Evolutionary conservation across 345 rosid genomes (phyloP), one percentile per base, ranked within the genome.

Genomic region (Lepidium sativum): DNA sequence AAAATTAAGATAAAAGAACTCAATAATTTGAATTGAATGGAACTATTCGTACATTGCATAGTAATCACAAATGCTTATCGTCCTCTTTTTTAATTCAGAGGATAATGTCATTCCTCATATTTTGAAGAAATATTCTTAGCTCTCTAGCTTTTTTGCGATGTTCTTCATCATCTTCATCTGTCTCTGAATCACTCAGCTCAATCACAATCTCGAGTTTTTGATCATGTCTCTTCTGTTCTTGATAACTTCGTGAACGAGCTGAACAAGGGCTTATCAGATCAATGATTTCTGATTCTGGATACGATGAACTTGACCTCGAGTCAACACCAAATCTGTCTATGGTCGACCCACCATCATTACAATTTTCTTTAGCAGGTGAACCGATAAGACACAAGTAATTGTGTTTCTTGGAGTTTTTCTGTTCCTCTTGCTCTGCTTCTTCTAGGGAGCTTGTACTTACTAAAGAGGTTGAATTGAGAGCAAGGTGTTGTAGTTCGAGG

Each of bases 251-350:
- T 16, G 77, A 6, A 1, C 47, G 74, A 38, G 60, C 44, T 47
- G 88, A 87, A 14, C 84, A 76, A 31, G 98, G 98, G 79, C 92
- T 89, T 61, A 69, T 72, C 50, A 92, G 97, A 71, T 90, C 87
- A 27, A 89, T 82, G 70, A 89, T 64, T 71, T 86, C 84, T 21
- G 71, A 56, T 50, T 75, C 66, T 3, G 70, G 52, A 45, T 60
- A 44, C 40, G 12, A 17, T 14, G 68, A 62, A 14, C 31, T 55
- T 9, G 27, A 60, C 1, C 56, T 63, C 1, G 47, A 2, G 56
- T 35, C 65, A 34, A 45, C 42, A 4, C 25, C 37, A 53, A 20
- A 51, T 41, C 68, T 37, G 16, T 77, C 13, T 14, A 5, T n/a
- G 25, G 40, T 25, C 6, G 68, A 35, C 62, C 67, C 21, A 44